Base-by-base conservation (phyloP, 1,284 basidiomycete genomes). In the Hypsizygus ulmarius region DNA sequence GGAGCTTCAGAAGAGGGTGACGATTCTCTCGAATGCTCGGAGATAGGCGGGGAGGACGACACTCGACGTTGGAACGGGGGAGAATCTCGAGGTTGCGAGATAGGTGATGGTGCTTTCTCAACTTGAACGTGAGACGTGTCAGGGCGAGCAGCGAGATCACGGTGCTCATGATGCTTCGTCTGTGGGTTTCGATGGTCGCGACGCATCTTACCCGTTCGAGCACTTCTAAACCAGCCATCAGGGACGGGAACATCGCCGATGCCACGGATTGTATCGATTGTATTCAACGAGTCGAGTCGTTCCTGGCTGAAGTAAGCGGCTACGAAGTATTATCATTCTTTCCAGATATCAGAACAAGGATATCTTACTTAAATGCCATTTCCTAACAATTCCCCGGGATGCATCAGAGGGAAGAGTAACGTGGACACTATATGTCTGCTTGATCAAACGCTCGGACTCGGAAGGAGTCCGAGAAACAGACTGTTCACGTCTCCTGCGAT, bases 341-440 rank as follows among this genome's bases (percentile, higher is more conserved):
- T 45, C 0, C 14, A 41, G 33, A 16, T 35, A 40, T 29, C 27
- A 11, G 27, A 46, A 15, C 21, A 33, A 16, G 60, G 47, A 71
- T 41, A 32, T 39, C 85, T 64, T 66, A 90, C 87, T 90, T 36
- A 90, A 72, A 61, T 90, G 87, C 87, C 87, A 90, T 64, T 90
- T 90, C 53, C 87, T 80, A 44, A 79, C 70, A 40, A 81, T 72
- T 39, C 80, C 81, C 55, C 77, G 77, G 28, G 77, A 67, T 43
- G 77, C 73, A 64, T 88, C 87, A 52, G 76, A 73, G 21, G 84
- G 85, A 45, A 89, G 70, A 35, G 77, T 79, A 50, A 90, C 87
- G 57, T 83, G 78, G 39, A 89, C 87, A 57, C 84, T 87, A 65
- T 88, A 90, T n/a, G 87, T 90, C 64, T 90, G 87, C 66, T 90